phyloP scores from a whole-genome alignment of 768 basidiomycete species.

The Mycena galopus region DNA sequence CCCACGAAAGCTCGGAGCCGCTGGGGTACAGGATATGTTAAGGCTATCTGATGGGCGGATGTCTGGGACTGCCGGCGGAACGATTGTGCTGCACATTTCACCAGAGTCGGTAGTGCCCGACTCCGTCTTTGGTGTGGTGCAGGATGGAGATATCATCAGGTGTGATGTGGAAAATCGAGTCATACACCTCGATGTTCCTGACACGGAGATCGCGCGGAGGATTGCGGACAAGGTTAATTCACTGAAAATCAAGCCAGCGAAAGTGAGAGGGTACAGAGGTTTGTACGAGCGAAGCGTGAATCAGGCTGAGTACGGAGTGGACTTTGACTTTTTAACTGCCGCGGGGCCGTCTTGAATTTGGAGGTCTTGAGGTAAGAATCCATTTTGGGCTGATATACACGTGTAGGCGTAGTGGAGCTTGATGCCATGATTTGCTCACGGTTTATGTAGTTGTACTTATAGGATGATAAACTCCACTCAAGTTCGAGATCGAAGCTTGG shows the following conservation, averaged over 20 bases:
- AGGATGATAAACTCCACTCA: no score
- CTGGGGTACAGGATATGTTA: conserved; percentile 52
- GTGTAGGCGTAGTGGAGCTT: neutral
- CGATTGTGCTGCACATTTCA: conserved; percentile 62
- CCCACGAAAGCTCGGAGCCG: conserved; percentile 68
- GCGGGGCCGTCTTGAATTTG: conserved; percentile 15
- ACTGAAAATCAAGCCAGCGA: conserved; percentile 51
- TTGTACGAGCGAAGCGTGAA: conserved; percentile 37
- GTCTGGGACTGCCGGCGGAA: conserved; percentile 72
- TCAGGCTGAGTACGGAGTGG: conserved; percentile 33
- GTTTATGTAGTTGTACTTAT: no score
- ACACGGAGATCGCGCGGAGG: conserved; percentile 58
- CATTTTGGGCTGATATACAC: conserved; percentile 7
- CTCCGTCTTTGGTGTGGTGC: conserved; percentile 69
- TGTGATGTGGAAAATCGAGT: conserved; percentile 61
- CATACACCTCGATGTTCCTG: conserved; percentile 64
- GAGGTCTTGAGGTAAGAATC: neutral
- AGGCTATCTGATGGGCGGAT: conserved; percentile 76
- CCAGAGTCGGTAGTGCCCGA: conserved; percentile 70
- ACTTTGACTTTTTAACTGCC: conserved; percentile 38
- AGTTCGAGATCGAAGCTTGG: no score
- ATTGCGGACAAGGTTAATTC: conserved; percentile 53
- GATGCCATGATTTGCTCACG: no score
- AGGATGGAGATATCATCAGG: conserved; percentile 68
- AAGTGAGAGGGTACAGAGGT: conserved; percentile 56